A percentile compares a stretch with the other conserved stretches of the same genome.
phyloP scores from a whole-genome alignment of 176 grass and related monocot species.

The Pontederia crassipes region DNA sequence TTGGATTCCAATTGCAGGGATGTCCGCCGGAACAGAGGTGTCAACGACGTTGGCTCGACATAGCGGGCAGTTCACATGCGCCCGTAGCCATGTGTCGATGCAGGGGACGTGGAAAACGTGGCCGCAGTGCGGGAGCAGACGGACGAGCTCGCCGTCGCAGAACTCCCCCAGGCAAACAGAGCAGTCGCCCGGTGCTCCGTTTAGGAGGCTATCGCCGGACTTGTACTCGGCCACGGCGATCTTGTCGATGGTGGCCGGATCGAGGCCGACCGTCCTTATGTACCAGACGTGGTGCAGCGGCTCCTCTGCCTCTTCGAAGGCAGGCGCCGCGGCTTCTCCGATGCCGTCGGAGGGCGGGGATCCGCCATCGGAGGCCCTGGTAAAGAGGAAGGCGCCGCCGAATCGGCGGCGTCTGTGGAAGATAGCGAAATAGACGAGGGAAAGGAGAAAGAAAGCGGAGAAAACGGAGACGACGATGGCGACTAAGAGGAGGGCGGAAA shows the following conservation, averaged over 20 bases:
- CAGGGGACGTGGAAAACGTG: conserved; percentile 76
- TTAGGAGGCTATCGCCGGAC: conserved; percentile 6
- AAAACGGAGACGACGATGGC: background rate
- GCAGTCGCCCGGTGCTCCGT: conserved; percentile 16
- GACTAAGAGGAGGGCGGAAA: background rate
- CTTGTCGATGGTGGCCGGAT: conserved; percentile 55
- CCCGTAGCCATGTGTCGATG: conserved; percentile 75
- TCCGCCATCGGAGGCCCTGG: too few relatives aligned
- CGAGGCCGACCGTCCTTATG: conserved; percentile 68
- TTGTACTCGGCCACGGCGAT: conserved; percentile 67
- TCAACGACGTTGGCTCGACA: conserved; percentile 50
- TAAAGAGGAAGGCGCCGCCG: background rate
- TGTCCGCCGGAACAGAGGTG: background rate
- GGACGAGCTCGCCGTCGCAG: conserved; percentile 62
- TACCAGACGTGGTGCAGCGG: conserved; percentile 67
- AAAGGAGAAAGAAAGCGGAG: background rate
- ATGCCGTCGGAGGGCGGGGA: background rate
- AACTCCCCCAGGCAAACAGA: conserved; percentile 73
- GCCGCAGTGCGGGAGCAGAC: conserved; percentile 58
- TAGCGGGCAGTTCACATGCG: conserved; percentile 68
- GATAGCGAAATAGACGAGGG: background rate
- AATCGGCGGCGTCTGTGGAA: background rate
- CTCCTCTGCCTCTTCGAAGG: conserved; percentile 8
- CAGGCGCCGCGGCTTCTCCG: background rate
- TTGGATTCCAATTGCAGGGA: background rate